phyloP scores from a whole-genome alignment of 371 early-diverging fungal species.

The Mucor racemosus region DNA sequence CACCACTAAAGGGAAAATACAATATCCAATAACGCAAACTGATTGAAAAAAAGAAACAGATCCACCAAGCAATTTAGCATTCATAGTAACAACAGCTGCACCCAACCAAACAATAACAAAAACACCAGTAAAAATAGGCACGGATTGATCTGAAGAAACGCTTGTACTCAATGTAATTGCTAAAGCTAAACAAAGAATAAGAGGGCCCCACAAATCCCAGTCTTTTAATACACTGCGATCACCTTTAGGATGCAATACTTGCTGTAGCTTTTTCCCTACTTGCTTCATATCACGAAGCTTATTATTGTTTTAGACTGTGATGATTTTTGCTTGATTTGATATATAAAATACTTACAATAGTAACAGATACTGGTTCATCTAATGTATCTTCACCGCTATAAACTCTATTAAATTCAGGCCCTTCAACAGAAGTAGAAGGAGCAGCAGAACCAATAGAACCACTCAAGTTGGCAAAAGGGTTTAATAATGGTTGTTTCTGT shows the following conservation, averaged over 20 bases:
- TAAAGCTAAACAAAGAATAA: slow-evolving; percentile 85
- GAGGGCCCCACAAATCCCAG: slow-evolving; percentile 96
- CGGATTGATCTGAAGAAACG: slow-evolving; percentile 72
- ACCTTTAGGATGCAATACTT: slow-evolving; percentile 75
- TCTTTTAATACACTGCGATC: slow-evolving; percentile 74
- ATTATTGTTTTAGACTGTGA: slow-evolving; percentile 18
- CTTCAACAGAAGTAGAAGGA: slow-evolving; percentile 7
- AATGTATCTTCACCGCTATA: slow-evolving; percentile 69
- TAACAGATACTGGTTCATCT: slow-evolving; percentile 88
- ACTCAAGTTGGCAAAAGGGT: slow-evolving; percentile 25
- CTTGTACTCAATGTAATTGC: slow-evolving; percentile 75
- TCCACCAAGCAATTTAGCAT: slow-evolving; percentile 92
- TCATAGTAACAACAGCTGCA: slow-evolving; percentile 88
- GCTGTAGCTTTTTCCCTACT: slow-evolving; percentile 72
- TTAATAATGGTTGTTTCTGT: slow-evolving; percentile 15
- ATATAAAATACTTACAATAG: slow-evolving; percentile 70
- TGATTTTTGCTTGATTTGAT: neutral
- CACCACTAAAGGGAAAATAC: slow-evolving; percentile 88
- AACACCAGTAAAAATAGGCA: slow-evolving; percentile 84
- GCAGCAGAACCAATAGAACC: slow-evolving; percentile 24
- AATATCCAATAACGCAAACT: slow-evolving; percentile 94
- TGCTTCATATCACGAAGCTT: slow-evolving; percentile 80
- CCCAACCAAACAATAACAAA: slow-evolving; percentile 94
- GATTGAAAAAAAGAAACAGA: slow-evolving; percentile 92
- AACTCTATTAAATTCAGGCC: neutral